Conservation (phyloP, 202 grass and related monocot species). For the Saccharum hybrid region DNA sequence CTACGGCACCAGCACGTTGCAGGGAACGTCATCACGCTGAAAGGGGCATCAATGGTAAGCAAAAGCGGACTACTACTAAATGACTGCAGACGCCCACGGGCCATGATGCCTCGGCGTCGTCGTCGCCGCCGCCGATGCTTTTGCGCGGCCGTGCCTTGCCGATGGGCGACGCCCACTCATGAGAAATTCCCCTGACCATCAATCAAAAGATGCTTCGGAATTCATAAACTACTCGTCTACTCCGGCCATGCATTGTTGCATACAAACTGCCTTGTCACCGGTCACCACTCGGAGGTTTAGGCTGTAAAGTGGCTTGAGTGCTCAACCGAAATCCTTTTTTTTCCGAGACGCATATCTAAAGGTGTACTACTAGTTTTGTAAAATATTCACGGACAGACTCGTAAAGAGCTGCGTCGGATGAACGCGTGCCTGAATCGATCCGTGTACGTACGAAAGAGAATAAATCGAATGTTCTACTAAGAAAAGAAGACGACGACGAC, state of each 20-base stretch:
- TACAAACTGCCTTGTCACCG: not conserved
- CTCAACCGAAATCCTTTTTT: not conserved
- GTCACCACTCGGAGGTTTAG: not conserved
- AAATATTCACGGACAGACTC: not conserved
- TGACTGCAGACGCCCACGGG: constrained; percentile 12
- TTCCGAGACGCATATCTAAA: not conserved
- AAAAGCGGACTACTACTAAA: constrained; percentile 14
- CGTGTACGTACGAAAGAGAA: constrained; percentile 19
- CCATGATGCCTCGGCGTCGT: not conserved
- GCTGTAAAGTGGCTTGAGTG: constrained; percentile 26
- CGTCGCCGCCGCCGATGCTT: not conserved
- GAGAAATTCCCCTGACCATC: not conserved
- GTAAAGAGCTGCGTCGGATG: constrained; percentile 44
- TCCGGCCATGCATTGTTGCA: not conserved
- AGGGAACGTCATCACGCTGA: not conserved
- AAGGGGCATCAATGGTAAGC: constrained; percentile 29
- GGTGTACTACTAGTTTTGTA: not conserved
- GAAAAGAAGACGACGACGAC: not conserved
- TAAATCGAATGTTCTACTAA: constrained; percentile 4
- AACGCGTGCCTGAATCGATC: constrained; percentile 28
- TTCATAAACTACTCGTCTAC: not conserved
- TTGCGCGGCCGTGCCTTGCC: not conserved
- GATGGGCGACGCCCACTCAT: not conserved
- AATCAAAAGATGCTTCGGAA: not conserved
- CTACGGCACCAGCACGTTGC: too few relatives aligned